Base-by-base conservation (phyloP, 768 basidiomycete genomes). In the Boletus patriciae region DNA sequence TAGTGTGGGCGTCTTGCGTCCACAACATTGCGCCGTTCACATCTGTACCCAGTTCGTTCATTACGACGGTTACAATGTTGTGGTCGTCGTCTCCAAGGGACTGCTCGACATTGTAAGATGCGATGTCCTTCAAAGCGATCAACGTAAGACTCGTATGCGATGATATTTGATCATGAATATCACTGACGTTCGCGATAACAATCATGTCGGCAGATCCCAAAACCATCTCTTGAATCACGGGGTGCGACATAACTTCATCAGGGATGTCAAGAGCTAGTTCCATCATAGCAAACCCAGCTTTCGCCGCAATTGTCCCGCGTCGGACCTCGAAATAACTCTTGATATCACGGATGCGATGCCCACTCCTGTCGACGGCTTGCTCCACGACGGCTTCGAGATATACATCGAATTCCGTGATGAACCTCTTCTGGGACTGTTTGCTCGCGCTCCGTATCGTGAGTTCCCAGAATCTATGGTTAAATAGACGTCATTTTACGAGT, bases 11-110 rank as follows among this genome's bases (percentile, higher is more conserved):
- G 40, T 63, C 31, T 46, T 64, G 51, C 16, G 41, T 47, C 58
- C 62, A 63, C 23, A 63, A 13, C 41, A 62, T 52, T 0, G 62
- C 62, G 1, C 62, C 62, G 15, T 63, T 64, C 16, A 42, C 43
- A 11, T 64, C 61, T 3, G 62, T 60, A 3, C 48, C 37, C 12
- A 57, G 41, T 33, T 80, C 73, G 44, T 78, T 71, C 81, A 82
- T 83, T 42, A 81, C 77, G 16, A 80, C 72, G 0, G 76, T 78
- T 21, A 85, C 68, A 15, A 83, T 70, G 57, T 79, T 79, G 65
- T 80, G 66, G 11, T 34, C 25, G 45, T 59, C 57, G 33, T 67
- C 66, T 13, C 62, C 58, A 18, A 54, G 60, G 10, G 72, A 63
- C 58, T 75, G 75, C 56, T 72, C 71, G 5, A 70, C 6, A 41